These are phyloP conservation scores for Entelexis paramagnoliae DNA, from an alignment of 1,139 yeast species.

Conservation along the genomic window DNA sequence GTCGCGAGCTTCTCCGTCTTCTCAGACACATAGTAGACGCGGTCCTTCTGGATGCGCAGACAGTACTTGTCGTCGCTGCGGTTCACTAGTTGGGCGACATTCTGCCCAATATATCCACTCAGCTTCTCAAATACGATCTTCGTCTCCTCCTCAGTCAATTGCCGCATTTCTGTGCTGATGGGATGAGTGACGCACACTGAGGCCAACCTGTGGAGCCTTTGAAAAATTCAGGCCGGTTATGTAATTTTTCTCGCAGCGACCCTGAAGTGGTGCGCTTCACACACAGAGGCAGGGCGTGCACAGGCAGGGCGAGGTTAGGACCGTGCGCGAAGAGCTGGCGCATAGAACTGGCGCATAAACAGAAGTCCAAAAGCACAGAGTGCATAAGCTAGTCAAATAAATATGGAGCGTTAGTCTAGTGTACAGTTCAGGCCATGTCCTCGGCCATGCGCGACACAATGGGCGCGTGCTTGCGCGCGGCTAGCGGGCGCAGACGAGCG, in stretches of 20 bases:
- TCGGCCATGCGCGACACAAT: constrained; percentile 3
- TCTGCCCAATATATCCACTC: constrained; percentile 92
- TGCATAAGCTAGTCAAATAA: neutral
- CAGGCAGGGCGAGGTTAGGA: neutral
- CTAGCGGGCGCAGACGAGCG: neutral
- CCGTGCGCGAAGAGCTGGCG: no score
- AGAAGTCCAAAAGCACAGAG: no score
- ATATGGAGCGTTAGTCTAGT: neutral
- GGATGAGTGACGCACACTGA: neutral
- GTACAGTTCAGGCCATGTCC: neutral
- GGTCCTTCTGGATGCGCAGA: constrained; percentile 87
- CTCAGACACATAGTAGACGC: constrained; percentile 83
- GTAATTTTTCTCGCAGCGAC: neutral
- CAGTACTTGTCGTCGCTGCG: constrained; percentile 88
- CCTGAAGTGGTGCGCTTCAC: no score
- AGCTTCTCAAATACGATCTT: constrained; percentile 91
- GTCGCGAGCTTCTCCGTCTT: constrained; percentile 79
- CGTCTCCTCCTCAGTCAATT: constrained; percentile 93
- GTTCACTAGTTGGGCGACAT: constrained; percentile 78
- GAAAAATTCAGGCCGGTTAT: constrained; percentile 5
- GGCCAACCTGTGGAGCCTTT: neutral
- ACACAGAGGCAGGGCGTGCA: no score
- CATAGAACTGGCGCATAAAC: no score
- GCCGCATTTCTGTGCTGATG: constrained; percentile 51
- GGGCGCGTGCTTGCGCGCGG: neutral